Conservation (phyloP, 305 asterid genomes). For the Lippia alba region DNA sequence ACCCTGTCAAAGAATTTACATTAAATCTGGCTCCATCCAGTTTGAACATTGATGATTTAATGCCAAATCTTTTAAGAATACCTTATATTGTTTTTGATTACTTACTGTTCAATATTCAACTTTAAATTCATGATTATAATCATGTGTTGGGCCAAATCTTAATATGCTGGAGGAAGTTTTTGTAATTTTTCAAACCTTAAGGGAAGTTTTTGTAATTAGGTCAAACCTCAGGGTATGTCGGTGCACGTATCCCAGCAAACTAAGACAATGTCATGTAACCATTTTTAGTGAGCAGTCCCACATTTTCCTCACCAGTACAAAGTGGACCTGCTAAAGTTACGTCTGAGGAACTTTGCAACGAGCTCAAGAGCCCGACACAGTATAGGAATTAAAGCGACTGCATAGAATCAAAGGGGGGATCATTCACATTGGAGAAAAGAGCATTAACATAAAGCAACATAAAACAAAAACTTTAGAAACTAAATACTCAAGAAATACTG, state of each 20-base stretch:
- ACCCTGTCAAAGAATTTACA: no score
- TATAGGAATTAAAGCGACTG: constrained; percentile 93
- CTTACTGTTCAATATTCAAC: no score
- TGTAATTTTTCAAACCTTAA: no score
- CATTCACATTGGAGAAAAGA: constrained; percentile 24
- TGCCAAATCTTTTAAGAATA: no score
- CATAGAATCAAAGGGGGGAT: constrained; percentile 27
- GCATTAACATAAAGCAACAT: constrained; percentile 10
- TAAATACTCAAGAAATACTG: constrained; percentile 33
- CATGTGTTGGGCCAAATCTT: no score
- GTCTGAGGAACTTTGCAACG: constrained; percentile 87
- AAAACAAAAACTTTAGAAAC: constrained; percentile 19
- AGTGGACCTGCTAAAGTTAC: constrained; percentile 84
- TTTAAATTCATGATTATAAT: no score
- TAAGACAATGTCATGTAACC: background rate
- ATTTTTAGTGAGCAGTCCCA: background rate
- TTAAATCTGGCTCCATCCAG: no score
- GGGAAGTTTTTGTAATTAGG: no score
- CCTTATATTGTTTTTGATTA: no score
- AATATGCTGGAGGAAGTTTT: no score
- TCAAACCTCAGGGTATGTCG: no score
- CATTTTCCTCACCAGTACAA: constrained; percentile 69
- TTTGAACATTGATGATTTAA: no score
- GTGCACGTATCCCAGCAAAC: background rate
- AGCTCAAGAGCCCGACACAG: constrained; percentile 78